phyloP scores from a whole-genome alignment of 2,329 filamentous ascomycete species.

The Gliomastix tumulicola region DNA sequence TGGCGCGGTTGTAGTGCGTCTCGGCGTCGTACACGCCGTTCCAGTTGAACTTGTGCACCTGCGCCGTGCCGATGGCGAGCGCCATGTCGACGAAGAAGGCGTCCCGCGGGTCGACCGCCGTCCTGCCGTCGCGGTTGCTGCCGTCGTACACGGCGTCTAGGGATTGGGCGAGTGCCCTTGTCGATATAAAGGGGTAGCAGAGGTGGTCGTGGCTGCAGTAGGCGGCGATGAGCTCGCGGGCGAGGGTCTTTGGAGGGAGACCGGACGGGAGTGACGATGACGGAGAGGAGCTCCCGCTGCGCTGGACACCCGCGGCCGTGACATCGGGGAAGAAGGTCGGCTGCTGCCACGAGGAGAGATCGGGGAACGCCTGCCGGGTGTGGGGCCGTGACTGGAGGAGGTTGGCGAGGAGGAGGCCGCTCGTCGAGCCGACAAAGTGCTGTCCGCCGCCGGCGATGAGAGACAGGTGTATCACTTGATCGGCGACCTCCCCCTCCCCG shows the following conservation, averaged over 20 bases:
- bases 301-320: constrained; percentile 6
- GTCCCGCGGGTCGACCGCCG: constrained; percentile 15
- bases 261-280: not conserved
- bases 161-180: constrained; percentile 15
- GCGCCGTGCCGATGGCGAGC: constrained; percentile 32
- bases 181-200: constrained; percentile 31
- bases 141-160: constrained; percentile 20
- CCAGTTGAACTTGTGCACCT: constrained; percentile 36
- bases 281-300: not conserved
- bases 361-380: too few species aligned
- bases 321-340: too few species aligned
- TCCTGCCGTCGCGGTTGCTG: constrained; percentile 9
- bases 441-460: constrained; percentile 31
- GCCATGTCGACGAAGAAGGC: constrained; percentile 34
- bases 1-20: constrained; percentile 29
- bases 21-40: constrained; percentile 32
- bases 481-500: constrained; percentile 20
- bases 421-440: constrained; percentile 31
- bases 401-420: constrained; percentile 31
- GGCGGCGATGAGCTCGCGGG: constrained; percentile 26
- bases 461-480: constrained; percentile 34
- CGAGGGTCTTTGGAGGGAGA: constrained; percentile 24
- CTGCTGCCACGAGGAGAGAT: constrained; percentile 5
- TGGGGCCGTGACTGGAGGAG: constrained; percentile 20
- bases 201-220: constrained; percentile 35